phyloP scores from a whole-genome alignment of 140 eudicot genomes.

The Anethum foeniculum region DNA sequence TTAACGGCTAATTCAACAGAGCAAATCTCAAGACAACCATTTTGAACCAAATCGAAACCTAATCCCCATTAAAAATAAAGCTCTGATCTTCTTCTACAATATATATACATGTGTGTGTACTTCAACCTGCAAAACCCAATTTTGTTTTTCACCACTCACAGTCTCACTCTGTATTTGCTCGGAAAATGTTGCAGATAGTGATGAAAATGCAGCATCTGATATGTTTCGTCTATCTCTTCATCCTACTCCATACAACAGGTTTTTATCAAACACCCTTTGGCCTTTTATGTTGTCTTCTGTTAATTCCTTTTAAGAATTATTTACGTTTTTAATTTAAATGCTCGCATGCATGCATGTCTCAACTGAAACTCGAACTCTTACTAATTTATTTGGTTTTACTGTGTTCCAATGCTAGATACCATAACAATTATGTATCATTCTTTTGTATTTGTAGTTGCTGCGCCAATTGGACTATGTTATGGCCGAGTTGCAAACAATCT shows the following conservation, averaged over 20 bases:
- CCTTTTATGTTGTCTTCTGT: neutral
- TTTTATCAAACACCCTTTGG: neutral
- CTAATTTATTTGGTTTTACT: neutral
- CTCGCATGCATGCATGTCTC: neutral
- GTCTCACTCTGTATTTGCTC: constrained; percentile 6
- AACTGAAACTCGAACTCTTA: neutral
- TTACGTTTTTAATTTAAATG: no score
- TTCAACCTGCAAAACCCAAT: neutral
- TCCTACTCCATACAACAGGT: constrained; percentile 24
- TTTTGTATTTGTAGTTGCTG: constrained; percentile 27
- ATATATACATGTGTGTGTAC: neutral
- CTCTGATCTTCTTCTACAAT: neutral
- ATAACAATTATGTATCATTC: neutral
- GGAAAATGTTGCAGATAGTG: neutral
- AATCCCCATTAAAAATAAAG: neutral
- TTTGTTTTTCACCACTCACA: neutral
- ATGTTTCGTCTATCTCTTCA: neutral
- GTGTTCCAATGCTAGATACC: neutral
- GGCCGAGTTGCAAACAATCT: constrained; percentile 65
- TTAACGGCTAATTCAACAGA: constrained; percentile 15
- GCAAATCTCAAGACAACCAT: constrained; percentile 12
- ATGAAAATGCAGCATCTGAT: neutral
- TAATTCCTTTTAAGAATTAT: neutral
- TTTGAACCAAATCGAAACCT: constrained; percentile 28
- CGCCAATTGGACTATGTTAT: constrained; percentile 64